These are phyloP conservation scores for Entamoeba histolytica DNA, from an alignment of 208 protist species.

Conservation along the genomic window DNA sequence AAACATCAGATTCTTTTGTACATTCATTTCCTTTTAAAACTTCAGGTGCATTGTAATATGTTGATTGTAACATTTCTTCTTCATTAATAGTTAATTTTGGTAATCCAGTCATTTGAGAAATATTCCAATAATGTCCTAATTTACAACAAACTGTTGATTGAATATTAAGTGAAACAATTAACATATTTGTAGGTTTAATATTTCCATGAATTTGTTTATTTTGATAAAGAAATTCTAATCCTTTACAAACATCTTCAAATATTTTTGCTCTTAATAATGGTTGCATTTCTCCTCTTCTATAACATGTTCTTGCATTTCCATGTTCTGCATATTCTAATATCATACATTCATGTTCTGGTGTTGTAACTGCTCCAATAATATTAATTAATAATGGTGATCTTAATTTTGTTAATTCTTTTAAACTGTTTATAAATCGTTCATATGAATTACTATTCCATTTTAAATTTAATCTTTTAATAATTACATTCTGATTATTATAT, in stretches of 20 bases:
- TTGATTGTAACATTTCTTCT: background rate
- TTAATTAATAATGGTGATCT: conserved; percentile 46
- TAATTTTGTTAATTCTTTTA: conserved; percentile 7
- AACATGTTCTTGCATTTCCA: conserved; percentile 53
- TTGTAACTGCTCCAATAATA: conserved; percentile 50
- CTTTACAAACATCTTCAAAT: background rate
- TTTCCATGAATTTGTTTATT: background rate
- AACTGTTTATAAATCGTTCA: background rate
- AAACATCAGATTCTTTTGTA: background rate
- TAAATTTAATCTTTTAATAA: background rate
- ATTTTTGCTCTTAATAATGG: background rate
- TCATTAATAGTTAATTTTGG: background rate
- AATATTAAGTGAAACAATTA: background rate
- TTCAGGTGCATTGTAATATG: background rate
- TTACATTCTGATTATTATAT: background rate
- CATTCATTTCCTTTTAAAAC: background rate
- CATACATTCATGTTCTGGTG: conserved; percentile 31
- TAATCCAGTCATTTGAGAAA: background rate
- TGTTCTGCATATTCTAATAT: conserved; percentile 47
- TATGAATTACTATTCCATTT: background rate
- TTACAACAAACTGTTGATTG: background rate
- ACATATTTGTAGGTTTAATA: background rate
- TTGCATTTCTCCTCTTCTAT: conserved; percentile 12
- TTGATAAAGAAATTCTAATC: background rate
- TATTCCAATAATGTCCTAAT: background rate